A percentile compares a stretch with the other conserved stretches of the same genome.
These are phyloP conservation scores for Fragaria iinumae DNA, from an alignment of 306 rosid genomes.

Conservation along the genomic window DNA sequence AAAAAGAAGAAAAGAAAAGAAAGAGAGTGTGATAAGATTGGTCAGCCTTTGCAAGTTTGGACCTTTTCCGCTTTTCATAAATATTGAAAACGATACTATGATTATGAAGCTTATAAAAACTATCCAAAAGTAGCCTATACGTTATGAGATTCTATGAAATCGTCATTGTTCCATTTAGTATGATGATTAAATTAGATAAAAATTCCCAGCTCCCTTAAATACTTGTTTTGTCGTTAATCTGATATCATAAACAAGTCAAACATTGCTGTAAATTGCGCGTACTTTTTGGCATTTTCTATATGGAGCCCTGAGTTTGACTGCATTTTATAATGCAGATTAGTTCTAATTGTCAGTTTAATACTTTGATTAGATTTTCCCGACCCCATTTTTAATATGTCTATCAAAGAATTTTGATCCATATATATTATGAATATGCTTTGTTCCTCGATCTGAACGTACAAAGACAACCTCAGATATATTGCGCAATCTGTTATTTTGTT, in stretches of 20 bases:
- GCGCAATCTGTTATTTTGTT: neutral
- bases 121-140: neutral
- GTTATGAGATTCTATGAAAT: neutral
- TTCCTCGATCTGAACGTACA: neutral
- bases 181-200: neutral
- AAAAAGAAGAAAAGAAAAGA: fast-evolving
- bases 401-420: neutral
- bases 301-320: conserved; percentile 4
- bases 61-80: neutral
- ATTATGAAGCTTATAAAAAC: neutral
- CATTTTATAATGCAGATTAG: neutral
- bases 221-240: conserved; percentile 30
- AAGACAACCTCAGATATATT: neutral
- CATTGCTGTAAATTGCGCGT: neutral
- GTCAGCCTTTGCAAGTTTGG: neutral
- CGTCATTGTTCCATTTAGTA: neutral
- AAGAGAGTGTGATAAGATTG: too few relatives aligned
- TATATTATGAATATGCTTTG: neutral
- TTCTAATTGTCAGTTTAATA: neutral
- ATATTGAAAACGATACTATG: neutral
- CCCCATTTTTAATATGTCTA: too few relatives aligned
- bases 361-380: neutral
- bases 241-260: conserved; percentile 18
- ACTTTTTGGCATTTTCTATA: conserved; percentile 19
- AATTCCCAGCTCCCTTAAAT: conserved; percentile 7